Base-by-base conservation (phyloP, 2,329 filamentous ascomycete genomes). In the Calycina marina region DNA sequence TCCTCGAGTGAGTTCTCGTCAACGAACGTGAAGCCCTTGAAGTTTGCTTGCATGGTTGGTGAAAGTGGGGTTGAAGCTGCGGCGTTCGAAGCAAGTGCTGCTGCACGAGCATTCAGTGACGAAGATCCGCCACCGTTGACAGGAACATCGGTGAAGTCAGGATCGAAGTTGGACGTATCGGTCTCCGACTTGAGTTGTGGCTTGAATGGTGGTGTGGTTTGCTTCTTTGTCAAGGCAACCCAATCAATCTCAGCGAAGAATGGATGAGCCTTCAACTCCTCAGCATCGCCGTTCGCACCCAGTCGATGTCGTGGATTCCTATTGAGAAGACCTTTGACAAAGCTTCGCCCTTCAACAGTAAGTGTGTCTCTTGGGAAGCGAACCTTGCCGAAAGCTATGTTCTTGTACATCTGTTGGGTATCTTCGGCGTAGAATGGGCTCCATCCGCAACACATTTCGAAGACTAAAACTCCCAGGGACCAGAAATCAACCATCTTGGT, bases 401-500 rank as follows among this genome's bases (percentile, higher is more conserved):
- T 98, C 66, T 98, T 98, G 65, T 98, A 98, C 90, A 98, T 98
- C 56, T 98, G 90, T 58, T 98, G 90, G 0, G 90, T 98, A 52
- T 98, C 90, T 52, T 98, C 90, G 35, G 90, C 90, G 48, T 96
- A 98, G 60, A 98, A 98, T 0, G 90, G 90, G 49, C 85, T 94
- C 90, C 90, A 98, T 18, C 90, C 90, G 49, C 90, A 98, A 62
- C 90, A 98, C 90, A 98, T 98, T 57, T 98, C 90, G 49, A 98
- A 98, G 1, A 98, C 90, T 34, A 98, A 66, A 29, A 98, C 90
- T 36, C 90, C 90, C 9, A 98, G 67, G 2, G 90, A 98, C 90
- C 90, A 98, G 56, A 96, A 98, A 56, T 98, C 90, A 5, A 98
- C 90, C 90, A 98, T 96, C 62, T 96, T 96, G 34, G 90, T 96